Conservation (phyloP, 345 rosid genomes). For the Geranium brycei region DNA sequence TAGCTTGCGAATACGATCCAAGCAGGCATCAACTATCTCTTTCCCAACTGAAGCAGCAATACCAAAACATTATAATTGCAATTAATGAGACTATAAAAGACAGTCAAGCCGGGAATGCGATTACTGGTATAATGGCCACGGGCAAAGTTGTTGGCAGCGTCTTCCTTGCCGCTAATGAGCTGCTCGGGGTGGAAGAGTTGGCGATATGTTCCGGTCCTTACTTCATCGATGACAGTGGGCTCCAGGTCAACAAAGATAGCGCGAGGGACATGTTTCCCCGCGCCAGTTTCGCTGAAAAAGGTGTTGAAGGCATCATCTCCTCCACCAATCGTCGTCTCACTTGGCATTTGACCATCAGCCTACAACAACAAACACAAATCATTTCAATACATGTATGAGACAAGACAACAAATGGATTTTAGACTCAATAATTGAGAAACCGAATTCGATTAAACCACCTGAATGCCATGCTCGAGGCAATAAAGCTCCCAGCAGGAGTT, state of each 20-base stretch:
- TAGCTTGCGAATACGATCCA: constrained; percentile 44
- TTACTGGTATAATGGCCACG: constrained; percentile 49
- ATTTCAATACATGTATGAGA: no score
- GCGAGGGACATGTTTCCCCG: constrained; percentile 47
- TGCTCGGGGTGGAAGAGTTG: constrained; percentile 49
- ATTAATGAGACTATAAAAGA: background rate
- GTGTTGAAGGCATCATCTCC: constrained; percentile 54
- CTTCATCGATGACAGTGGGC: constrained; percentile 54
- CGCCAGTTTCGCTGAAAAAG: constrained; percentile 47
- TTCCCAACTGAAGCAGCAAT: constrained; percentile 25
- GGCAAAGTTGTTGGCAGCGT: constrained; percentile 50
- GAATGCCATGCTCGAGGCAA: constrained; percentile 21
- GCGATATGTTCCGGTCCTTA: constrained; percentile 37
- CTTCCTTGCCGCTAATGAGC: constrained; percentile 48
- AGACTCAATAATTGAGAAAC: no score
- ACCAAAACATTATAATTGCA: background rate
- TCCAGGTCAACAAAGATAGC: constrained; percentile 44
- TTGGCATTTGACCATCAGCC: constrained; percentile 49
- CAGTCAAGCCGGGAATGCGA: background rate
- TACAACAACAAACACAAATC: constrained; percentile 4
- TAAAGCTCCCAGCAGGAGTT: constrained; percentile 22
- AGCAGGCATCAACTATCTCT: constrained; percentile 49
- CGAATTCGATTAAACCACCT: constrained; percentile 2
- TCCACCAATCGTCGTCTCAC: constrained; percentile 30
- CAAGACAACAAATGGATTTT: no score